phyloP scores from a whole-genome alignment of 805 yeast species.

The Schwanniomyces sp. region DNA sequence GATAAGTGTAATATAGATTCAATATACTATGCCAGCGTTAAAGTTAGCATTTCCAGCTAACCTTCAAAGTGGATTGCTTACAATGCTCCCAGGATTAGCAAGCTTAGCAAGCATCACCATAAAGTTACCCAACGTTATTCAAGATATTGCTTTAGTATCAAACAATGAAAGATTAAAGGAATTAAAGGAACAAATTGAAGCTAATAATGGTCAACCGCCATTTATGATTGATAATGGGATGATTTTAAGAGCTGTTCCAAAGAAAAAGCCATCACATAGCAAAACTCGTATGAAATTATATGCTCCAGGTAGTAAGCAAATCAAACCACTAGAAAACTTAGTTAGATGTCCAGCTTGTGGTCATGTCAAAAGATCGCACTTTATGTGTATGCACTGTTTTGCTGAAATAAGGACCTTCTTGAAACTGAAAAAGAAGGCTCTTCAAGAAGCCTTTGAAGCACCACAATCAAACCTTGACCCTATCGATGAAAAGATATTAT shows the following conservation, averaged over 20 bases:
- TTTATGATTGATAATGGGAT: constrained; percentile 62
- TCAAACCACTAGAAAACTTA: constrained; percentile 70
- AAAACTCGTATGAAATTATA: constrained; percentile 82
- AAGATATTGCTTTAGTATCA: background rate
- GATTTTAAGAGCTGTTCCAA: constrained; percentile 84
- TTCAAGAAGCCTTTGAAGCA: constrained; percentile 25
- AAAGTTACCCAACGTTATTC: constrained; percentile 5
- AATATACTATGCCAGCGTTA: constrained; percentile 23
- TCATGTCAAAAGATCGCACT: constrained; percentile 82
- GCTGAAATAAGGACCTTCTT: constrained; percentile 75
- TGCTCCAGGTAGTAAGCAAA: constrained; percentile 80
- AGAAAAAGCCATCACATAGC: constrained; percentile 86
- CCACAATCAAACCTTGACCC: constrained; percentile 51
- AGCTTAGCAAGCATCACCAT: constrained; percentile 11
- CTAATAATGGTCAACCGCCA: constrained; percentile 28
- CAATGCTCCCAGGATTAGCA: constrained; percentile 15
- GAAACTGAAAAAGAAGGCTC: constrained; percentile 47
- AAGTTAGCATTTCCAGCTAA: constrained; percentile 15
- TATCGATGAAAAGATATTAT: constrained; percentile 61
- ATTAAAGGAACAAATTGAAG: constrained; percentile 40
- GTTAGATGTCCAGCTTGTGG: constrained; percentile 97
- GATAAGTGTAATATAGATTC: background rate
- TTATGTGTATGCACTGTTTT: constrained; percentile 91
- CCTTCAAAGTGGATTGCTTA: constrained; percentile 6
- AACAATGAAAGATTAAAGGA: constrained; percentile 31